phyloP scores from a whole-genome alignment of 2,329 filamentous ascomycete species.

The Colletotrichum ledebouriae region DNA sequence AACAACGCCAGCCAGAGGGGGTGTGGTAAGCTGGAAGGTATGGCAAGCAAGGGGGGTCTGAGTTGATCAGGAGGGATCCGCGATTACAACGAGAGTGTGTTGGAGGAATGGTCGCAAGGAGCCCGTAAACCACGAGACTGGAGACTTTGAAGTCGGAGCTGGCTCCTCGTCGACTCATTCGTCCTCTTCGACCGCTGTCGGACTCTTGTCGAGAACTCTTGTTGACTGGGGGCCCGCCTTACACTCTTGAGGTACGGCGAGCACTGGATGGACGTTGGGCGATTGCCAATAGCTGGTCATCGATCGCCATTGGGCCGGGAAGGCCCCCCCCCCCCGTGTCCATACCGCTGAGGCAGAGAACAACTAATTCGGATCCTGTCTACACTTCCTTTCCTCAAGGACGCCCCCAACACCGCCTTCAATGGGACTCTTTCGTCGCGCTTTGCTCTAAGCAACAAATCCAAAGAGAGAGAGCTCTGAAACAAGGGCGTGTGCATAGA shows the following conservation, averaged over 20 bases:
- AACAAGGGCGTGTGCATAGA: too few relatives aligned
- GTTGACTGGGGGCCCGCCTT: too few relatives aligned
- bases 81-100: constrained; percentile 1
- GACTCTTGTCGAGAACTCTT: too few relatives aligned
- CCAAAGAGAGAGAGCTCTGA: too few relatives aligned
- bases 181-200: too few relatives aligned
- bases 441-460: background rate
- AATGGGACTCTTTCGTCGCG: background rate
- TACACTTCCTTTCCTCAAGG: background rate
- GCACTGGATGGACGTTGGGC: too few relatives aligned
- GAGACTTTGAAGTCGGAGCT: too few relatives aligned
- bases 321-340: background rate
- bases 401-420: too few relatives aligned
- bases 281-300: too few relatives aligned
- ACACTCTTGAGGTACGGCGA: too few relatives aligned
- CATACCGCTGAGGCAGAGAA: constrained; percentile 17
- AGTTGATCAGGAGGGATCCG: background rate
- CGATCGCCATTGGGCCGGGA: too few relatives aligned
- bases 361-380: constrained; percentile 9
- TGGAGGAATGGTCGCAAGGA: constrained; percentile 6
- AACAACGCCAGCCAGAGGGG: constrained; percentile 1
- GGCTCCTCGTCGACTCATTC: too few relatives aligned
- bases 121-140: background rate
- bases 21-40: constrained; percentile 20
- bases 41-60: constrained; percentile 13